Evolutionary conservation across 2,329 filamentous ascomycete genomes (phyloP).

Genomic region (Beauveria varroae): DNA sequence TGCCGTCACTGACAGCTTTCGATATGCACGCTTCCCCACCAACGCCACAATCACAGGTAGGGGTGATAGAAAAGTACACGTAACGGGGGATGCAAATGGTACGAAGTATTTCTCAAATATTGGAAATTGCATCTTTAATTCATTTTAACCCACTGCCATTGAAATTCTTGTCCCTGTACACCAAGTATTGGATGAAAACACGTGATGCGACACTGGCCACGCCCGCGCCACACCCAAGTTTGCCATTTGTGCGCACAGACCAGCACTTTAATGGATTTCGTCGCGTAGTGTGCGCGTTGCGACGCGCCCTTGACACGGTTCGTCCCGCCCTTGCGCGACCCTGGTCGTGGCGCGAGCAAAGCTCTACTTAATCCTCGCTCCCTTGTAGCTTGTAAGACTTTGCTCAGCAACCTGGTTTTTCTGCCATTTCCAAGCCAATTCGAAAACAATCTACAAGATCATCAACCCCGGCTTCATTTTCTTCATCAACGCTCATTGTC

Average conservation of each 20-base stretch:
- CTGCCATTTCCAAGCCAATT: background rate
- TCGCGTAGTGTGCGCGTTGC: constrained; percentile 22
- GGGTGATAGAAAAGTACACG: too few relatives aligned
- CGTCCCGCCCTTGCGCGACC: constrained; percentile 8
- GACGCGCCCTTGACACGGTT: constrained; percentile 20
- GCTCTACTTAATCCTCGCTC: constrained; percentile 10
- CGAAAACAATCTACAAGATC: too few relatives aligned
- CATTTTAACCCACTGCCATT: background rate
- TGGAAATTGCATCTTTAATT: background rate
- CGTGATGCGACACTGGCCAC: constrained; percentile 2
- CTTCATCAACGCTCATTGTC: background rate
- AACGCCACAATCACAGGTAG: background rate
- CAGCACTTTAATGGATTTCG: constrained; percentile 22
- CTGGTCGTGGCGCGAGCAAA: constrained; percentile 18
- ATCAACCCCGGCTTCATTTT: background rate
- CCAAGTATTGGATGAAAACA: background rate
- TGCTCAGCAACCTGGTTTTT: background rate
- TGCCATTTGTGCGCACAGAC: constrained; percentile 16
- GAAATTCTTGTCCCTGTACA: background rate
- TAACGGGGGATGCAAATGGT: too few relatives aligned
- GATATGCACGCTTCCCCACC: background rate
- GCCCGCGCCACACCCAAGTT: background rate
- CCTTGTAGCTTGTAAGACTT: constrained; percentile 2
- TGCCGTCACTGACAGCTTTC: constrained; percentile 1
- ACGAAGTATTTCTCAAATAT: background rate